phyloP scores from a whole-genome alignment of 345 rosid species.

The Bretschneidera sinensis region DNA sequence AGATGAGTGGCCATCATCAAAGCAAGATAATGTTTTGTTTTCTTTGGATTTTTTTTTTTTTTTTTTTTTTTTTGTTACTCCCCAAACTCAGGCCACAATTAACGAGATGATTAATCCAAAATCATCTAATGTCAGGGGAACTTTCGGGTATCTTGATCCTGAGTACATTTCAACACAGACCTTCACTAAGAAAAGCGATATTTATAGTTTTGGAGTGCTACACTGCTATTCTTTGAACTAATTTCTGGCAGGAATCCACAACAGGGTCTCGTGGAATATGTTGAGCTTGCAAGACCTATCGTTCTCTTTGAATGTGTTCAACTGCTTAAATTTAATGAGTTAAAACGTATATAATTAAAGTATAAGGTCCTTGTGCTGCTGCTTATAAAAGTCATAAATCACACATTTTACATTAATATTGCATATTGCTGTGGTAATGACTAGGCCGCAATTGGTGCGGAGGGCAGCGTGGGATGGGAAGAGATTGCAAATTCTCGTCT shows the following conservation, averaged over 20 bases:
- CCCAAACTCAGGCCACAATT: no score
- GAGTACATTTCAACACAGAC: conserved; percentile 44
- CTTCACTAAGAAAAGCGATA: conserved; percentile 65
- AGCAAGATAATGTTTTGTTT: background rate
- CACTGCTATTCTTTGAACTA: conserved; percentile 57
- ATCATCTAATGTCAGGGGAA: conserved; percentile 30
- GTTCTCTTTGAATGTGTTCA: no score
- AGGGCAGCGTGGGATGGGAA: conserved; percentile 53
- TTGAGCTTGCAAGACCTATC: conserved; percentile 46
- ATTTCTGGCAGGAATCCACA: conserved; percentile 65
- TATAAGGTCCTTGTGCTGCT: no score
- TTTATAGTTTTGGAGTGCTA: conserved; percentile 65
- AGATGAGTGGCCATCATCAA: no score
- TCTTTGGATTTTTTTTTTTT: background rate
- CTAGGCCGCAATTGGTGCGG: conserved; percentile 56
- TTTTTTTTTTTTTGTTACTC: background rate
- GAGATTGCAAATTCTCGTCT: conserved; percentile 54
- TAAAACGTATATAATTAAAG: no score
- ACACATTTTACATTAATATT: no score
- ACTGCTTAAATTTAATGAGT: no score
- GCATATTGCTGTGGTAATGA: background rate
- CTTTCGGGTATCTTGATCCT: conserved; percentile 72
- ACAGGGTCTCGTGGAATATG: conserved; percentile 60
- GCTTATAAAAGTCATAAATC: no score
- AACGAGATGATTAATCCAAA: no score